Percentiles rank a stretch among this genome's conserved stretches.
Evolutionary conservation across 768 basidiomycete genomes (phyloP).

Genomic region (Russula virescens): DNA sequence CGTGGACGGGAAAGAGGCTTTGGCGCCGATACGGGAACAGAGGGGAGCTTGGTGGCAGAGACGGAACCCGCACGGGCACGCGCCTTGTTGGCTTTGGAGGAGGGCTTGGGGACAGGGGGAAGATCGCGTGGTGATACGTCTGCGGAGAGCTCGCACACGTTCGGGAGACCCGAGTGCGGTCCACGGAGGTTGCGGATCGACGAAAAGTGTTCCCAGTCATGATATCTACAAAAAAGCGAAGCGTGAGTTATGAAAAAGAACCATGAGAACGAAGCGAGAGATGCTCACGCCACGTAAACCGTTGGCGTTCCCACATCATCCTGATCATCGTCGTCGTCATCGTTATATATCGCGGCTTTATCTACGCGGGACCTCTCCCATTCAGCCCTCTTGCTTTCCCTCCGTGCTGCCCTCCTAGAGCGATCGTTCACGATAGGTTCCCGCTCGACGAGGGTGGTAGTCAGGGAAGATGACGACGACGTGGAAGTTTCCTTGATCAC

Average conservation of each 20-base stretch:
- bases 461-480: conserved; percentile 25
- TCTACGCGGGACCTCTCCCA: conserved; percentile 25
- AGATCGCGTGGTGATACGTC: conserved; percentile 31
- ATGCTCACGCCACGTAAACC: conserved; percentile 80
- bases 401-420: conserved; percentile 40
- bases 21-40: conserved; percentile 18
- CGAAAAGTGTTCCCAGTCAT: conserved; percentile 94
- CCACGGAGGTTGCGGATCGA: conserved; percentile 85
- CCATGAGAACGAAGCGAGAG: conserved; percentile 20
- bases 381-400: conserved; percentile 35
- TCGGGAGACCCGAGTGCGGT: conserved; percentile 72
- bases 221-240: conserved; percentile 47
- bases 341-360: conserved; percentile 22
- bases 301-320: conserved; percentile 32
- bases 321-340: conserved; percentile 30
- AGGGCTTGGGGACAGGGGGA: conserved; percentile 29
- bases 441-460: conserved; percentile 25
- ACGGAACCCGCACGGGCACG: conserved; percentile 17
- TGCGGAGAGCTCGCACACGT: conserved; percentile 46
- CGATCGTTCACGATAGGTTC: conserved; percentile 35
- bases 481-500: conserved; percentile 23
- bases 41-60: conserved; percentile 20
- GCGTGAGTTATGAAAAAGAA: conserved; percentile 1
- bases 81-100: conserved; percentile 26
- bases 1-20: conserved; percentile 19